Evolutionary conservation across 2,329 filamentous ascomycete species (phyloP).

Genomic region (Periconia sp.): DNA sequence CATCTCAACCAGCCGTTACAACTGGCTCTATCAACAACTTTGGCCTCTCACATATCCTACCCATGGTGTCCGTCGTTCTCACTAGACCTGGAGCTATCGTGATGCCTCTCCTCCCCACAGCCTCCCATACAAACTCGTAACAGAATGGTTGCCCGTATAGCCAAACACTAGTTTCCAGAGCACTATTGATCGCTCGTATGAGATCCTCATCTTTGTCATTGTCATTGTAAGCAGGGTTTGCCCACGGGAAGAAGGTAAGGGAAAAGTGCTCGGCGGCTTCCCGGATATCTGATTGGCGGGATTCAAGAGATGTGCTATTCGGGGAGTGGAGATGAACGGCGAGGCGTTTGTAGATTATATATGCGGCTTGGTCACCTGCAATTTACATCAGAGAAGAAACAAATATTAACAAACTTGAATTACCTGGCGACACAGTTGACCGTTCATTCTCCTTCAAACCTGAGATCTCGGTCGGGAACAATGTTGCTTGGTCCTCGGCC

Average conservation of each 20-base stretch:
- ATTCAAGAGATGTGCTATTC: constrained; percentile 5
- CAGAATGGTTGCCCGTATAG: constrained; percentile 30
- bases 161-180: constrained; percentile 36
- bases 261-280: constrained; percentile 44
- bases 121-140: constrained; percentile 37
- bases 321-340: constrained; percentile 32
- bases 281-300: constrained; percentile 26
- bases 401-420: no score
- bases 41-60: constrained; percentile 6
- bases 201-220: constrained; percentile 38
- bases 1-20: constrained; percentile 2
- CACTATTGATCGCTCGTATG: constrained; percentile 28
- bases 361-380: constrained; percentile 23
- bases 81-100: constrained; percentile 30
- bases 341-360: constrained; percentile 34
- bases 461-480: constrained; percentile 34
- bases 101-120: constrained; percentile 25
- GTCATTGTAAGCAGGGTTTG: constrained; percentile 32
- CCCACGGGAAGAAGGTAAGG: constrained; percentile 44
- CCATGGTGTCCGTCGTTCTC: constrained; percentile 13
- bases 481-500: constrained; percentile 14
- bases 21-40: constrained; percentile 11
- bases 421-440: constrained; percentile 10
- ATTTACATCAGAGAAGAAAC: background rate
- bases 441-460: constrained; percentile 15